These are phyloP conservation scores for Suillus lakei DNA, from an alignment of 768 basidiomycete genomes.

Conservation along the genomic window DNA sequence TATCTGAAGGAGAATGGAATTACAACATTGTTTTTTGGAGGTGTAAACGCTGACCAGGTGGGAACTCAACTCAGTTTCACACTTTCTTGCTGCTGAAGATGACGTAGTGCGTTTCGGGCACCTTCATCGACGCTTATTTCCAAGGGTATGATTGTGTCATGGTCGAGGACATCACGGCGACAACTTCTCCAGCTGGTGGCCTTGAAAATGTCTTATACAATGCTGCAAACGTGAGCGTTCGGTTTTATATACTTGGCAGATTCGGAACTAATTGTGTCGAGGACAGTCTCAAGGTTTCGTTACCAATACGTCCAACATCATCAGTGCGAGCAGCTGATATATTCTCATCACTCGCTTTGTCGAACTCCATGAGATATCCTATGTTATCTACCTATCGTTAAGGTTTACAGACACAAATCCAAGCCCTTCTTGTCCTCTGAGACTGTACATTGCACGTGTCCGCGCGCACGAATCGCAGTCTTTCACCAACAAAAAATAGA, in stretches of 20 bases:
- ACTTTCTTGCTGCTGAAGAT: not conserved
- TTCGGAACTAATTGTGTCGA: slow-evolving; percentile 1
- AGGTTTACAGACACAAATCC: not conserved
- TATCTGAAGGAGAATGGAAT: slow-evolving; percentile 68
- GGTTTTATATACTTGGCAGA: not conserved
- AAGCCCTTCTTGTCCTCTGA: too few relatives aligned
- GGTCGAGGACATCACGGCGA: slow-evolving; percentile 63
- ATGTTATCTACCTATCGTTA: not conserved
- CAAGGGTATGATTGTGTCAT: slow-evolving; percentile 67
- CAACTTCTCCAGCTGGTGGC: slow-evolving; percentile 61
- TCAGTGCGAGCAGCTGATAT: slow-evolving; percentile 17
- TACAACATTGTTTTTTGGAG: slow-evolving; percentile 63
- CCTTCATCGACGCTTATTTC: slow-evolving; percentile 65
- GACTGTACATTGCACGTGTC: too few relatives aligned
- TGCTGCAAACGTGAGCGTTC: slow-evolving; percentile 50
- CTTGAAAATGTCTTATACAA: slow-evolving; percentile 65
- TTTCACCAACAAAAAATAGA: too few relatives aligned
- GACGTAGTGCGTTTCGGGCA: slow-evolving; percentile 64
- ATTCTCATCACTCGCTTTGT: not conserved
- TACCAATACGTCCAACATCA: slow-evolving; percentile 39
- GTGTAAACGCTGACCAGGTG: slow-evolving; percentile 73
- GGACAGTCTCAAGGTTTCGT: slow-evolving; percentile 59
- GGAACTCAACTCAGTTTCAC: slow-evolving; percentile 1
- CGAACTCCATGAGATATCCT: not conserved
- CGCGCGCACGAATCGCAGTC: too few relatives aligned